These are phyloP conservation scores for Suillus clintonianus DNA, from an alignment of 768 basidiomycete species.

Conservation along the genomic window DNA sequence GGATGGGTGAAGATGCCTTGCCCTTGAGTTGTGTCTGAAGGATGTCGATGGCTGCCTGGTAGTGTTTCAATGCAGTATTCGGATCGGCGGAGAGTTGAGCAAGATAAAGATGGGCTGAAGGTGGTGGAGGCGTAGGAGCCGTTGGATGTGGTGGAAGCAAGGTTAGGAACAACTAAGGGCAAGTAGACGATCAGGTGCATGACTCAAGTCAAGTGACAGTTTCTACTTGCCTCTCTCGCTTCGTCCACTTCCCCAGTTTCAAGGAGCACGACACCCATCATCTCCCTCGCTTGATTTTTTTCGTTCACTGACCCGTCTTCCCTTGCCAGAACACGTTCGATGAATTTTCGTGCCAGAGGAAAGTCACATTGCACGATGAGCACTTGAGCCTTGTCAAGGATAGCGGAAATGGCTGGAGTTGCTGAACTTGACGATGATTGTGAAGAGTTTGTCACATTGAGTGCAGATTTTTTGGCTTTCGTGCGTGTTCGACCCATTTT, in stretches of 20 bases:
- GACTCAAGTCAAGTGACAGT: not conserved
- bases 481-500: slow-evolving; percentile 58
- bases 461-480: slow-evolving; percentile 36
- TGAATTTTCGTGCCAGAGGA: slow-evolving; percentile 74
- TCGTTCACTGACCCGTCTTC: slow-evolving; percentile 43
- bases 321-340: slow-evolving; percentile 64
- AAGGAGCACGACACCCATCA: slow-evolving; percentile 76
- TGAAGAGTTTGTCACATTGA: slow-evolving; percentile 12
- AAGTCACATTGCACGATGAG: slow-evolving; percentile 85
- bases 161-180: slow-evolving; percentile 58
- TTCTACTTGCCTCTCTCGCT: slow-evolving; percentile 64
- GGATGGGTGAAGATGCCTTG: slow-evolving; percentile 51
- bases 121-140: slow-evolving; percentile 59
- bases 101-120: slow-evolving; percentile 86
- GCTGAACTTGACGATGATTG: slow-evolving; percentile 24
- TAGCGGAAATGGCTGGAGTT: slow-evolving; percentile 48
- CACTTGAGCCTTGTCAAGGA: slow-evolving; percentile 78
- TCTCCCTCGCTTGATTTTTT: slow-evolving; percentile 73
- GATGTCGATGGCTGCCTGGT: slow-evolving; percentile 78
- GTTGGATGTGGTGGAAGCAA: slow-evolving; percentile 60
- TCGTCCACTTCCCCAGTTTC: slow-evolving; percentile 77
- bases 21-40: slow-evolving; percentile 71
- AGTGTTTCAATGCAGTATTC: slow-evolving; percentile 68
- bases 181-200: not conserved
- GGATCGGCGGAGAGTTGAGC: slow-evolving; percentile 84